Percentiles rank a stretch among this genome's conserved stretches.
Evolutionary conservation across 805 yeast genomes (phyloP).

Genomic region (Zygotorulaspora florentina): DNA sequence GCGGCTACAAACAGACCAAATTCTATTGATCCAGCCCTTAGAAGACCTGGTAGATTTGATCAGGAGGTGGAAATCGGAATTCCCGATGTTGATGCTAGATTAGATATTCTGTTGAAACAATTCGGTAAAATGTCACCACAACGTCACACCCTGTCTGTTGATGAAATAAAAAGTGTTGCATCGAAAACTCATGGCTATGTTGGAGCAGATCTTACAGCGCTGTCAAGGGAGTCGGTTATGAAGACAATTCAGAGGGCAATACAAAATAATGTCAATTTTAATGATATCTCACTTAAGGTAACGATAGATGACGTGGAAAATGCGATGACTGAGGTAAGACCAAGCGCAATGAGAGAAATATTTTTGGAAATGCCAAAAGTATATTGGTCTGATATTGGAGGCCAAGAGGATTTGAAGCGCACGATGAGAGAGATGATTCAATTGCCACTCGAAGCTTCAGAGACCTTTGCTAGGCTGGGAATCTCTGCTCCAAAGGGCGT

Average conservation of each 20-base stretch:
- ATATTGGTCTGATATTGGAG: constrained; percentile 92
- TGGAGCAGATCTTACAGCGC: constrained; percentile 89
- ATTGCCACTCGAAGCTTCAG: constrained; percentile 80
- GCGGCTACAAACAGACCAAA: constrained; percentile 76
- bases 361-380: constrained; percentile 92
- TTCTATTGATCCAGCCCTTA: constrained; percentile 61
- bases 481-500: constrained; percentile 91
- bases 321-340: constrained; percentile 77
- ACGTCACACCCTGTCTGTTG: constrained; percentile 49
- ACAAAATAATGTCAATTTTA: constrained; percentile 16
- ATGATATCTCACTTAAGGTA: constrained; percentile 43
- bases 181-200: constrained; percentile 92
- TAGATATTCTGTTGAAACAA: constrained; percentile 64
- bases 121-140: constrained; percentile 42
- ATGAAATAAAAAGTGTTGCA: constrained; percentile 61
- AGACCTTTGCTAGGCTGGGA: constrained; percentile 71
- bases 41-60: constrained; percentile 87
- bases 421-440: constrained; percentile 88
- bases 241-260: constrained; percentile 66
- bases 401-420: constrained; percentile 77
- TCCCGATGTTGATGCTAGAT: constrained; percentile 80
- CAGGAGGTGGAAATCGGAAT: constrained; percentile 88
- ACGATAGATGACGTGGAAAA: constrained; percentile 54
- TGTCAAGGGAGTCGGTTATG: constrained; percentile 86
- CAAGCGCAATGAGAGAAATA: constrained; percentile 96